phyloP scores from a whole-genome alignment of 108 stramenopile species.

The Pseudonitzschia pungens region DNA sequence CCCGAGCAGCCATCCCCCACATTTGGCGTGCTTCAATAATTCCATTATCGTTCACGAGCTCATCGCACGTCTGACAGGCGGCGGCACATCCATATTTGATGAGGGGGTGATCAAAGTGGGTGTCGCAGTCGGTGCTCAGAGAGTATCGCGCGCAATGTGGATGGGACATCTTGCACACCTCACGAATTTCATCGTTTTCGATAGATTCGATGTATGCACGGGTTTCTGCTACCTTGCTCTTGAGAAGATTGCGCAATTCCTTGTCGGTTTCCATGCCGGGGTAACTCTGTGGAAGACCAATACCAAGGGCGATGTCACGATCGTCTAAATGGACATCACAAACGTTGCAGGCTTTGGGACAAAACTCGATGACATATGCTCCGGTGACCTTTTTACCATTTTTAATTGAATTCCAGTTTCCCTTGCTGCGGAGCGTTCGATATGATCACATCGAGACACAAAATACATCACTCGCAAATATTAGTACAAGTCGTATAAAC shows the following conservation, averaged over 20 bases:
- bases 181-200: slow-evolving; percentile 14
- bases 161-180: slow-evolving; percentile 24
- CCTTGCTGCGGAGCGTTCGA: slow-evolving; percentile 14
- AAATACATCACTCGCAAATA: neutral
- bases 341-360: slow-evolving; percentile 21
- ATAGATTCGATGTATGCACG: slow-evolving; percentile 14
- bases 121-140: slow-evolving; percentile 9
- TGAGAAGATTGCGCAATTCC: slow-evolving; percentile 12
- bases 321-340: slow-evolving; percentile 31
- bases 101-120: slow-evolving; percentile 16
- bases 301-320: slow-evolving; percentile 11
- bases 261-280: slow-evolving; percentile 19
- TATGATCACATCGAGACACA: neutral
- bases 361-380: slow-evolving; percentile 28
- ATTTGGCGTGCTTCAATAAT: slow-evolving; percentile 1
- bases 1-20: slow-evolving; percentile 4
- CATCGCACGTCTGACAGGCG: slow-evolving; percentile 28
- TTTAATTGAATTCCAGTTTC: slow-evolving; percentile 23
- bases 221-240: slow-evolving; percentile 14
- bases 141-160: slow-evolving; percentile 27
- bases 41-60: slow-evolving; percentile 9
- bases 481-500: too few relatives aligned
- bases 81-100: slow-evolving; percentile 34
- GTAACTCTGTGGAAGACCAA: slow-evolving; percentile 28
- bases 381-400: slow-evolving; percentile 11